Conservation (phyloP, 1,139 yeast species). For the Geotrichum cucujoidarum region DNA sequence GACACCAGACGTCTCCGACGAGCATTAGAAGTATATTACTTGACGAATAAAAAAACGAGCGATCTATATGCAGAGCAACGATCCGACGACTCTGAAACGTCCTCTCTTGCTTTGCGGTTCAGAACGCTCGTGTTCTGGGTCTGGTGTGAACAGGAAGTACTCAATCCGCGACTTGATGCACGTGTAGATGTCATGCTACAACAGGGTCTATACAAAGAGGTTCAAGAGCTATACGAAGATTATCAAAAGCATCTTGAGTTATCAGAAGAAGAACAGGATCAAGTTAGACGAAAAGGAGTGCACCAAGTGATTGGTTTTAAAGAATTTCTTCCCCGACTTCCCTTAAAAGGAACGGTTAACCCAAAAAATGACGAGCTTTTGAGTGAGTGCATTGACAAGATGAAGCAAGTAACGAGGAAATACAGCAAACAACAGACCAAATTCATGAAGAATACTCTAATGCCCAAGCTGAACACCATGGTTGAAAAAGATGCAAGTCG, state of each 20-base stretch:
- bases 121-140: conserved; percentile 79
- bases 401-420: conserved; percentile 81
- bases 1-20: conserved; percentile 74
- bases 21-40: conserved; percentile 72
- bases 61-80: conserved; percentile 62
- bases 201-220: conserved; percentile 56
- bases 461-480: conserved; percentile 44
- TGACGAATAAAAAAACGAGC: conserved; percentile 65
- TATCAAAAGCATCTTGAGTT: conserved; percentile 20
- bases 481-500: conserved; percentile 39
- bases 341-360: background rate
- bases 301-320: conserved; percentile 97
- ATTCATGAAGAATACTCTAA: conserved; percentile 76
- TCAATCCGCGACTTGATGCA: conserved; percentile 61
- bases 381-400: conserved; percentile 54
- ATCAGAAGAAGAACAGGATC: conserved; percentile 33
- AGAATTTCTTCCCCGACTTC: conserved; percentile 67
- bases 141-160: conserved; percentile 57
- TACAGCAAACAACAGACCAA: conserved; percentile 89
- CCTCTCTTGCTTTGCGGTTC: conserved; percentile 45
- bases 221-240: conserved; percentile 46
- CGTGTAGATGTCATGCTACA: conserved; percentile 82
- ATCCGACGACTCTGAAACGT: conserved; percentile 15
- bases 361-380: conserved; percentile 27
- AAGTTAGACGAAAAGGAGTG: conserved; percentile 62